Base-by-base conservation (phyloP, 805 yeast species). In the Teunomyces lycoperdinae region DNA sequence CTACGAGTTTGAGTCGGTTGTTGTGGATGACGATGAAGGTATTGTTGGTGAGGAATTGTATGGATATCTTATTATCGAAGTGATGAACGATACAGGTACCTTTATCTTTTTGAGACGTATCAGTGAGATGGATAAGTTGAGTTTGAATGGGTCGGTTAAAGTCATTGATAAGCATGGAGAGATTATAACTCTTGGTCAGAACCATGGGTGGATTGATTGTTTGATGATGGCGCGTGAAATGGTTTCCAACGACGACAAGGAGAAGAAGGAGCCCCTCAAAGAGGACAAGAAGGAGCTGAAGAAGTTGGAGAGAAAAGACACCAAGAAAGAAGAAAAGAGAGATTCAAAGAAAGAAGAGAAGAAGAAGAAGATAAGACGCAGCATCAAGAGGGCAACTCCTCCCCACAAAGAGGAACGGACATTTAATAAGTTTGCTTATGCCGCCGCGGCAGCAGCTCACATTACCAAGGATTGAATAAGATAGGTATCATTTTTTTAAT, bases 131-230 rank as follows among this genome's bases (percentile, higher is more conserved):
- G 83, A 66, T 46, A 64, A 48, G 60, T 66, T 43, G 16, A 50
- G 58, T 3, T 51, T 61, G 27, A 48, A 53, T 16, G 61, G 60
- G 1, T 46, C 59, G 5, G 63, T 66, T 10, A 58, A 54, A 30
- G 72, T 66, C 2, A 60, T 64, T 4, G 73, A 66, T 46, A 38
- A 54, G 11, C 45, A 43, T 13, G 63, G 61, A 9, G 51, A 52
- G 3, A 46, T 46, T 9, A 69, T 78, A 38, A 70, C 66, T 33
- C 64, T 80, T 10, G 85, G 85, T 24, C 61, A 60, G 8, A 63
- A 70, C 4, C 74, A 78, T 40, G 77, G 80, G 3, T 86, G 92
- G 92, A 83, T 86, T 10, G 86, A 84, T 42, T 78, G 89, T 44
- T 71, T 86, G 49, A 67, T 86, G 53, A 78, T 78, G 53, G 87